phyloP scores from a whole-genome alignment of 2,329 filamentous ascomycete genomes.

The Xylaria sp. region DNA sequence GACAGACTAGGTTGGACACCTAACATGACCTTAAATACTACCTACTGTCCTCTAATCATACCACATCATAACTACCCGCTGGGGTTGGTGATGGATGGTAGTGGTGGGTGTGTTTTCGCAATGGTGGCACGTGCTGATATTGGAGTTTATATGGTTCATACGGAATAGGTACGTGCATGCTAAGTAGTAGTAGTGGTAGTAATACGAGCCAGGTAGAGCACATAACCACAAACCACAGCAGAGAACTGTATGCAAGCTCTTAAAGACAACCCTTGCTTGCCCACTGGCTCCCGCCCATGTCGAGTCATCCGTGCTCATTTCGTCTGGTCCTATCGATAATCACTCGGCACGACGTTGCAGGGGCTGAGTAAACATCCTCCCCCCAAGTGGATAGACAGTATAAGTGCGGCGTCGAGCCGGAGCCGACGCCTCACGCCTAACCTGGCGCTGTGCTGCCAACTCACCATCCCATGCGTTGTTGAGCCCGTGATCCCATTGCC shows the following conservation, averaged over 20 bases:
- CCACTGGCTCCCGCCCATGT: neutral
- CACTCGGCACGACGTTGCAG: constrained; percentile 29
- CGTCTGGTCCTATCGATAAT: constrained; percentile 30
- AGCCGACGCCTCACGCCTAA: neutral
- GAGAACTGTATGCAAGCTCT: constrained; percentile 15
- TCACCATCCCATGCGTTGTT: constrained; percentile 32
- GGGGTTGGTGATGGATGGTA: neutral
- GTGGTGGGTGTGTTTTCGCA: neutral
- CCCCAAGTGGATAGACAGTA: constrained; percentile 12
- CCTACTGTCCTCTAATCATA: neutral
- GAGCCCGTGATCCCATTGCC: constrained; percentile 18
- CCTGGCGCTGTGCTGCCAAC: constrained; percentile 33
- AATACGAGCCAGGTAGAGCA: neutral
- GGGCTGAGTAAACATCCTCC: constrained; percentile 30
- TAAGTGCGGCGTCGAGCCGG: constrained; percentile 11
- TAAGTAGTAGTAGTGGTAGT: too few species aligned
- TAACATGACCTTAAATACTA: neutral
- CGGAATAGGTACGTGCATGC: too few species aligned
- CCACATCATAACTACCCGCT: neutral
- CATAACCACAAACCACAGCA: neutral
- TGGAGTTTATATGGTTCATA: neutral
- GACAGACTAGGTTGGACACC: neutral
- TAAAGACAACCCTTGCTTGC: constrained; percentile 2
- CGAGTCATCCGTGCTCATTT: neutral
- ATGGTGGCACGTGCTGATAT: neutral